phyloP scores from a whole-genome alignment of 75 land plant genomes.

The Sequoia sempervirens region DNA sequence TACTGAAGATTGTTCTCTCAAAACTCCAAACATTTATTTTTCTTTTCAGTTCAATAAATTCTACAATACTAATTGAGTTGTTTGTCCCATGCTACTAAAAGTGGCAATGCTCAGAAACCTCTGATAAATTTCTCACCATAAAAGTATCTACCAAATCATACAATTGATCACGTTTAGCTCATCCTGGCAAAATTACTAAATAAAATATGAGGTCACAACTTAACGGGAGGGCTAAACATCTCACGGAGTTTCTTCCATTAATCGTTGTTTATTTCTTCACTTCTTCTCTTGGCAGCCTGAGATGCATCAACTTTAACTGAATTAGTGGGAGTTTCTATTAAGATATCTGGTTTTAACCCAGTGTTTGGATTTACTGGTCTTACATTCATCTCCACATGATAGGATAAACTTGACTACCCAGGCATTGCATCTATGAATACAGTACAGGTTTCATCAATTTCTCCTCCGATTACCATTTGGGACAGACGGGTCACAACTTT shows the following conservation, averaged over 20 bases:
- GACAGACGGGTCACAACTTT: slow-evolving; percentile 89
- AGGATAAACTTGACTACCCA: slow-evolving; percentile 36
- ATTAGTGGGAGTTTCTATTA: slow-evolving; percentile 56
- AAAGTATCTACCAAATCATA: too few species aligned
- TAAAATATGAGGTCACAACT: too few species aligned
- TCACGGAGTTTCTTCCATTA: too few species aligned
- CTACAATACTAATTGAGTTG: not conserved
- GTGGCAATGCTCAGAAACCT: not conserved
- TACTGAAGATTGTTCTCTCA: too few species aligned
- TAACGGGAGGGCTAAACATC: too few species aligned
- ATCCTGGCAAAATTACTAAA: too few species aligned
- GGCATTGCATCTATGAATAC: slow-evolving; percentile 74
- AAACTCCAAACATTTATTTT: not conserved
- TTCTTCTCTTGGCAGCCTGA: too few species aligned
- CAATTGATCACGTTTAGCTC: too few species aligned
- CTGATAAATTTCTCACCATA: not conserved
- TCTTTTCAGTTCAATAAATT: not conserved
- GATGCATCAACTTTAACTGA: not conserved
- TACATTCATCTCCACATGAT: slow-evolving; percentile 69
- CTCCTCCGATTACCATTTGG: slow-evolving; percentile 74
- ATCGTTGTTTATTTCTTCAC: too few species aligned
- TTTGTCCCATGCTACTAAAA: too few species aligned
- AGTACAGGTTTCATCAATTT: slow-evolving; percentile 90
- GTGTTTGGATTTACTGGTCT: slow-evolving; percentile 70
- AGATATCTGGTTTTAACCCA: slow-evolving; percentile 70